Evolutionary conservation across 2,329 filamentous ascomycete species (phyloP).

Genomic region (Cryphonectria radicalis): DNA sequence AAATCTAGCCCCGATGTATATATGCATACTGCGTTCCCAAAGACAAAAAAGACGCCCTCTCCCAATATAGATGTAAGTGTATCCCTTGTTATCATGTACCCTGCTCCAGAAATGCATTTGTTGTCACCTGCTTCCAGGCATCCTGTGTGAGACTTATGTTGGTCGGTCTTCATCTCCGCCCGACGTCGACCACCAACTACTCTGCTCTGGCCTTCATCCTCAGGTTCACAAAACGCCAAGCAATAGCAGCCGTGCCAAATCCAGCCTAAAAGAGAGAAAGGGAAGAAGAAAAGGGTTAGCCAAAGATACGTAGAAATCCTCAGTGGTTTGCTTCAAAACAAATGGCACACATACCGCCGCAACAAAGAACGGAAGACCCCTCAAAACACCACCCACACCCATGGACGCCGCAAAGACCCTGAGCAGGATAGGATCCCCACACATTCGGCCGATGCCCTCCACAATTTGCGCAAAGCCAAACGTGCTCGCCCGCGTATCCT

Average conservation of each 20-base stretch:
- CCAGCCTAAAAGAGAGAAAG: conserved; percentile 7
- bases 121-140: not conserved
- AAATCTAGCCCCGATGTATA: not conserved
- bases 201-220: not conserved
- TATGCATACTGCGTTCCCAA: not conserved
- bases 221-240: conserved; percentile 25
- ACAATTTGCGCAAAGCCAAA: conserved; percentile 28
- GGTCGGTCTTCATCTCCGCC: not conserved
- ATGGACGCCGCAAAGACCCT: conserved; percentile 26
- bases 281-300: not conserved
- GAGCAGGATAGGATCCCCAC: conserved; percentile 26
- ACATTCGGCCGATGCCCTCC: conserved; percentile 27
- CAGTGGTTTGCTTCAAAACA: too few relatives aligned
- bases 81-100: not conserved
- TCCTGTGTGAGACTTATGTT: not conserved
- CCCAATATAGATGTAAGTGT: not conserved
- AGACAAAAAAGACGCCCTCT: not conserved
- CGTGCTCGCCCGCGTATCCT: conserved; percentile 27
- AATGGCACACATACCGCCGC: conserved; percentile 20
- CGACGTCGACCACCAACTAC: not conserved
- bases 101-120: not conserved
- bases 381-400: conserved; percentile 13
- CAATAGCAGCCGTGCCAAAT: conserved; percentile 21
- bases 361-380: conserved; percentile 26
- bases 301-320: not conserved